Conservation (phyloP, 192 early-diverging fungal genomes). For the Linnemannia hyalina region DNA sequence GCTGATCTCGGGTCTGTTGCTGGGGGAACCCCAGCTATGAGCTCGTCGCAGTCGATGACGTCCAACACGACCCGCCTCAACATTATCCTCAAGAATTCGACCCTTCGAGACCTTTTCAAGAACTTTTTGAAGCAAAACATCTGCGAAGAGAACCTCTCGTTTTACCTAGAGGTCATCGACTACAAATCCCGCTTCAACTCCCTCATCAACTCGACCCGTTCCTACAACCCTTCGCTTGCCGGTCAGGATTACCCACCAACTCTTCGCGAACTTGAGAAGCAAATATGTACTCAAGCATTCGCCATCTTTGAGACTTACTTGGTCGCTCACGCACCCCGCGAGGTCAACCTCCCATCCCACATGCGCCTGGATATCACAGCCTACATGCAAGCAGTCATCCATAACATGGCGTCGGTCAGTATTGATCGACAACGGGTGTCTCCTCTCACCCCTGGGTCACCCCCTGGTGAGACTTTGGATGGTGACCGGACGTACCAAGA, state of each 20-base stretch:
- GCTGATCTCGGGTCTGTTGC: conserved; percentile 11
- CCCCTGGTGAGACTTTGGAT: conserved; percentile 11
- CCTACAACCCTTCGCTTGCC: conserved; percentile 15
- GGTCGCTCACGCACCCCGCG: conserved; percentile 56
- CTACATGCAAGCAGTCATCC: conserved; percentile 62
- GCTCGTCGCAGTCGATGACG: conserved; percentile 34
- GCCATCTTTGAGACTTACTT: conserved; percentile 66
- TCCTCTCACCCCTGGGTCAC: conserved; percentile 41
- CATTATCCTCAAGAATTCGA: conserved; percentile 69
- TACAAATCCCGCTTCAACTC: conserved; percentile 61
- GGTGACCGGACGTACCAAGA: conserved; percentile 7
- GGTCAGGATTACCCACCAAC: conserved; percentile 48
- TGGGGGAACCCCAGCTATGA: background rate
- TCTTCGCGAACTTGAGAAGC: conserved; percentile 45
- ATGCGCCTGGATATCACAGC: conserved; percentile 62
- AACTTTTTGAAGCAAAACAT: conserved; percentile 74
- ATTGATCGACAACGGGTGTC: conserved; percentile 24
- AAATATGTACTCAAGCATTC: conserved; percentile 63
- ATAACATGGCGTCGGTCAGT: conserved; percentile 45
- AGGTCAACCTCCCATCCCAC: conserved; percentile 67
- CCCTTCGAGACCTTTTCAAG: conserved; percentile 70
- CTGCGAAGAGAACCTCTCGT: conserved; percentile 83
- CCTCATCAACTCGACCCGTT: conserved; percentile 27
- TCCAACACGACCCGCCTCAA: conserved; percentile 70
- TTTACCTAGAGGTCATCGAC: conserved; percentile 70